Evolutionary conservation across 2,329 filamentous ascomycete species (phyloP).

Genomic region (Fusarium pininemorale): DNA sequence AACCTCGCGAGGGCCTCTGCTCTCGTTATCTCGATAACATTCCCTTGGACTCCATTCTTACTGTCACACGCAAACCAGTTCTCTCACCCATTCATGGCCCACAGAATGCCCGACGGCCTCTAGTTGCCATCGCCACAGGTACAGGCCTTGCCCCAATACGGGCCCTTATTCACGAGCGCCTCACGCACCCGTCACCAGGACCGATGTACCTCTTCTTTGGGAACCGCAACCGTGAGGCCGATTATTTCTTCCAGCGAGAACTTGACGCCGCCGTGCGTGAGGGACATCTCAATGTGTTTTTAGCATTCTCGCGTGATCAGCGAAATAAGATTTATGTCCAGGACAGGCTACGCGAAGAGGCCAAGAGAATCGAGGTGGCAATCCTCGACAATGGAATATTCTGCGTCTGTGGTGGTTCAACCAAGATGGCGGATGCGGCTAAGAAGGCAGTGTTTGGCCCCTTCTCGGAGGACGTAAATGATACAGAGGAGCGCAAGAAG

Average conservation of each 20-base stretch:
- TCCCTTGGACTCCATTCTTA: conserved; percentile 63
- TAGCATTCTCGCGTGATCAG: conserved; percentile 61
- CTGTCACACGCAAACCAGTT: conserved; percentile 65
- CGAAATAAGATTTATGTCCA: conserved; percentile 65
- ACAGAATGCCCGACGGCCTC: conserved; percentile 57
- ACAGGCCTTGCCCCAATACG: conserved; percentile 89
- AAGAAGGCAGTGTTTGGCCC: conserved; percentile 61
- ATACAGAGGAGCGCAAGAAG: conserved; percentile 52
- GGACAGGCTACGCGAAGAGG: conserved; percentile 59
- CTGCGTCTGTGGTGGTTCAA: conserved; percentile 65
- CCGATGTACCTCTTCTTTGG: conserved; percentile 80
- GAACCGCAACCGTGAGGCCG: conserved; percentile 75
- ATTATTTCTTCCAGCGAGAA: conserved; percentile 85
- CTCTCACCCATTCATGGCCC: conserved; percentile 53
- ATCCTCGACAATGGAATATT: conserved; percentile 57
- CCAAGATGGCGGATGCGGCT: conserved; percentile 67
- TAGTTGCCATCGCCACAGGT: conserved; percentile 83
- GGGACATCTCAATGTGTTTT: conserved; percentile 46
- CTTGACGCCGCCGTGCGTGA: conserved; percentile 61
- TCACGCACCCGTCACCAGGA: conserved; percentile 40
- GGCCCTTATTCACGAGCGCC: conserved; percentile 80
- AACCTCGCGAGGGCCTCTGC: conserved; percentile 86
- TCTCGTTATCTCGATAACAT: conserved; percentile 84
- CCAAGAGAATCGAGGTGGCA: conserved; percentile 43
- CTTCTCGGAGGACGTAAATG: conserved; percentile 50